These are phyloP conservation scores for Glonium stellatum DNA, from an alignment of 495 filamentous ascomycete species.

Conservation along the genomic window DNA sequence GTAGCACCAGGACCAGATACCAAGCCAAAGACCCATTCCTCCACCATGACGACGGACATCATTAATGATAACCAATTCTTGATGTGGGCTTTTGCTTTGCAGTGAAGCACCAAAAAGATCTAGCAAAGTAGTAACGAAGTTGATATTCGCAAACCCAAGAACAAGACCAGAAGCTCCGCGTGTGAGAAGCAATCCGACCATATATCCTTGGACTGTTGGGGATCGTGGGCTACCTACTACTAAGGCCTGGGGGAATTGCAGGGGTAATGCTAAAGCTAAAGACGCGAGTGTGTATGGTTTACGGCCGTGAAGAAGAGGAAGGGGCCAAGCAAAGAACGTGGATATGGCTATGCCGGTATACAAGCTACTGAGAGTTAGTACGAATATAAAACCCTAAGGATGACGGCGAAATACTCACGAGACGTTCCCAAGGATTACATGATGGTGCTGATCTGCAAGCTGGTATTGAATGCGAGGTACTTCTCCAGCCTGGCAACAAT, in stretches of 20 bases:
- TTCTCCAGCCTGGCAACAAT: slow-evolving; percentile 47
- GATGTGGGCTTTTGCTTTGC: slow-evolving; percentile 62
- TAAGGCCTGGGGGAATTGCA: slow-evolving; percentile 68
- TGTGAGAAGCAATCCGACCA: slow-evolving; percentile 54
- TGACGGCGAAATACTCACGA: slow-evolving; percentile 33
- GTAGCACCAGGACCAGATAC: slow-evolving; percentile 68
- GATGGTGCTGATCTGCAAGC: slow-evolving; percentile 57
- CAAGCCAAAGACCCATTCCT: slow-evolving; percentile 70
- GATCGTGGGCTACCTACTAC: slow-evolving; percentile 48
- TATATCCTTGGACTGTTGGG: slow-evolving; percentile 50
- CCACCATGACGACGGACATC: slow-evolving; percentile 65
- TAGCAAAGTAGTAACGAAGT: slow-evolving; percentile 59
- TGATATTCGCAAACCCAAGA: slow-evolving; percentile 70
- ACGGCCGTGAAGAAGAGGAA: slow-evolving; percentile 68
- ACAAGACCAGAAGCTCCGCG: slow-evolving; percentile 57
- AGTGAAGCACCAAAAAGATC: slow-evolving; percentile 69
- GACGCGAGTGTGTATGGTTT: slow-evolving; percentile 65
- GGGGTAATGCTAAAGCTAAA: slow-evolving; percentile 58
- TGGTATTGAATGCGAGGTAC: slow-evolving; percentile 69
- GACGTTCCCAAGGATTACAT: slow-evolving; percentile 65
- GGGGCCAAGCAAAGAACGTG: slow-evolving; percentile 63
- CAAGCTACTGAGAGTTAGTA: slow-evolving; percentile 38
- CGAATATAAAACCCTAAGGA: not conserved
- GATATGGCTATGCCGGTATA: slow-evolving; percentile 61
- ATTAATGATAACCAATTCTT: slow-evolving; percentile 55